Evolutionary conservation across 2,329 filamentous ascomycete genomes (phyloP), one percentile per base, ranked within the genome.

Genomic region (Stemphylium lycopersici): DNA sequence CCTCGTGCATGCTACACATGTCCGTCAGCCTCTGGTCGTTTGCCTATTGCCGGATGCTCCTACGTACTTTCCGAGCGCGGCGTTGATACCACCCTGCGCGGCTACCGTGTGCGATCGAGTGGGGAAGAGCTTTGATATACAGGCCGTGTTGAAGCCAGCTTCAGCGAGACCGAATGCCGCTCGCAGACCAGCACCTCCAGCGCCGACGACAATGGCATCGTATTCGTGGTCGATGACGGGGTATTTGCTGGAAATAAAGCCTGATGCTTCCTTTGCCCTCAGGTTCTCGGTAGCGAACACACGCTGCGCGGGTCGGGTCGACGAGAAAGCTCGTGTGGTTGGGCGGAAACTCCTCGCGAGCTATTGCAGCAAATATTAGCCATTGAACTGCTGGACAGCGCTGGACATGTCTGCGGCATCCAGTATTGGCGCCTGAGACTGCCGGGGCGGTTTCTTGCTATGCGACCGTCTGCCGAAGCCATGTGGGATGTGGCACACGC

Each of bases 191-290:
- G 90, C 83, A 68, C 90, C 90, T 75, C 90, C 90, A 59, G 90
- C 90, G 69, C 90, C 90, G 63, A 95, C 91, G 58, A 99, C 95
- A 69, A 99, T 84, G 59, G 93, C 93, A 89, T 98, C 95, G 80
- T 97, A 98, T 80, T 98, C 92, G 80, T 99, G 95, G 78, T 98
- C 95, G 87, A 99, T 93, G 70, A 99, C 90, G 45, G 92, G 90
- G 78, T 99, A 98, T 80, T 96, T 95, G 78, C 84, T 88, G 78
- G 88, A 90, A 70, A 96, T 85, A 74, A 91, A 90, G 42, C 90
- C 88, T 61, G 90, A 90, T 29, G 93, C 93, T 82, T 97, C 93
- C 83, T 96, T 96, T 53, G 93, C 95, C 77, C 92, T 88, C 64
- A 98, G 84, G 65, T 91, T 90, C 67, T 87, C 86, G 78, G 89